phyloP scores from a whole-genome alignment of 768 basidiomycete genomes.

The Xerocomellus intermedius region DNA sequence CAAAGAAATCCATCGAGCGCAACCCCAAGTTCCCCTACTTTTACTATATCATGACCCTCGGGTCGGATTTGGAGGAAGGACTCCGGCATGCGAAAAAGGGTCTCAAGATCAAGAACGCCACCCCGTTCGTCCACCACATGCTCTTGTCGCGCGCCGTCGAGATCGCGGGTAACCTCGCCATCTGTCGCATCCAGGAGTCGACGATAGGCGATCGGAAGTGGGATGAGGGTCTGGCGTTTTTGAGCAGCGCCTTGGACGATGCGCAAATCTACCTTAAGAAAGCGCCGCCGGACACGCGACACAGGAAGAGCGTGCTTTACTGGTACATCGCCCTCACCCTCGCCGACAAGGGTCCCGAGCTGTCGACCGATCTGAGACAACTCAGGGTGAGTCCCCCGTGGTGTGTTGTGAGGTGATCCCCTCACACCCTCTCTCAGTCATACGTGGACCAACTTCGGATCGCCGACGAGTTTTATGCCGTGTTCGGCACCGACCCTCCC shows the following conservation, averaged over 20 bases:
- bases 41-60: constrained; percentile 59
- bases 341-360: constrained; percentile 48
- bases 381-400: constrained; percentile 41
- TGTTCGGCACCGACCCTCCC: constrained; percentile 46
- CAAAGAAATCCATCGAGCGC: constrained; percentile 47
- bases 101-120: constrained; percentile 51
- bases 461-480: constrained; percentile 50
- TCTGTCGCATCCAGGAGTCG: constrained; percentile 46
- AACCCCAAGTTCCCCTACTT: constrained; percentile 62
- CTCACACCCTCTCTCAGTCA: constrained; percentile 23
- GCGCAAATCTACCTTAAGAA: constrained; percentile 51
- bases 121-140: constrained; percentile 55
- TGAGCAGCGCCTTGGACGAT: constrained; percentile 60
- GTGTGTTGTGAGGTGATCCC: too few relatives aligned
- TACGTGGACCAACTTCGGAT: constrained; percentile 44
- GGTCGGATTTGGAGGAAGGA: constrained; percentile 46
- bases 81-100: constrained; percentile 66
- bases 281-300: constrained; percentile 60
- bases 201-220: constrained; percentile 43
- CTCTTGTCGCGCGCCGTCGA: constrained; percentile 62
- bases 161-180: constrained; percentile 57
- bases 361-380: constrained; percentile 49
- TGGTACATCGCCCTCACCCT: constrained; percentile 59
- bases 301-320: constrained; percentile 58
- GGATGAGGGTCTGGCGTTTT: constrained; percentile 60